phyloP scores from a whole-genome alignment of 306 rosid genomes.

The Arachis stenosperma region DNA sequence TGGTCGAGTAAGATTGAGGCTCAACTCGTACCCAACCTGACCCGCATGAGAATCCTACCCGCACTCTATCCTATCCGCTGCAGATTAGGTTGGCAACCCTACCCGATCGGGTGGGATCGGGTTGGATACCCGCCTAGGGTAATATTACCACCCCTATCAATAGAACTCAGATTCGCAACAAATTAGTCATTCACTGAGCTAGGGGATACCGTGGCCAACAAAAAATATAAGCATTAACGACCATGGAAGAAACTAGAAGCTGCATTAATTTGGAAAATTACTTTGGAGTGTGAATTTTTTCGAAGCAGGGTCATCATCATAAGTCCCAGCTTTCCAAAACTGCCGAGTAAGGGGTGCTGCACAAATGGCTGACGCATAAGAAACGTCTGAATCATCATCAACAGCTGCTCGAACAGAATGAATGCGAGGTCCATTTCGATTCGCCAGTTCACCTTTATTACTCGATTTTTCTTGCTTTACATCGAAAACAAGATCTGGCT shows the following conservation, averaged over 20 bases:
- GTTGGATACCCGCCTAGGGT: too few species aligned
- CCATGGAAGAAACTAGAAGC: constrained; percentile 29
- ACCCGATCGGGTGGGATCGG: too few species aligned
- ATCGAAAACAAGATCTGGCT: constrained; percentile 41
- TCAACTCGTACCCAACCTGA: too few species aligned
- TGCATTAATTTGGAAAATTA: constrained; percentile 39
- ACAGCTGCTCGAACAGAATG: background rate
- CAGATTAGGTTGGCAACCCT: too few species aligned
- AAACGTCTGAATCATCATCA: constrained; percentile 52
- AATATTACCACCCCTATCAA: too few species aligned
- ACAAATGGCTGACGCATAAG: constrained; percentile 55
- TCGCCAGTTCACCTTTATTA: constrained; percentile 28
- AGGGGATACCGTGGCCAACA: too few species aligned
- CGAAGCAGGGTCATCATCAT: constrained; percentile 56
- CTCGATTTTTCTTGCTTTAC: constrained; percentile 31
- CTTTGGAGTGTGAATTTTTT: constrained; percentile 62
- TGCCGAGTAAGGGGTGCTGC: constrained; percentile 78
- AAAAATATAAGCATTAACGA: background rate
- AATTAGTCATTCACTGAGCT: too few species aligned
- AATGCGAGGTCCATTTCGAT: constrained; percentile 35
- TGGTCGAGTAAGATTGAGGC: too few species aligned
- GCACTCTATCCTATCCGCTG: too few species aligned
- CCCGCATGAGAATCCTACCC: too few species aligned
- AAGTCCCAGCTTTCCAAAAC: constrained; percentile 95
- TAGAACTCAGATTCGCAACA: too few species aligned